Percentiles rank a stretch among this genome's conserved stretches.
Evolutionary conservation across 1,284 basidiomycete genomes (phyloP).

Genomic region (Ustilago tritici): DNA sequence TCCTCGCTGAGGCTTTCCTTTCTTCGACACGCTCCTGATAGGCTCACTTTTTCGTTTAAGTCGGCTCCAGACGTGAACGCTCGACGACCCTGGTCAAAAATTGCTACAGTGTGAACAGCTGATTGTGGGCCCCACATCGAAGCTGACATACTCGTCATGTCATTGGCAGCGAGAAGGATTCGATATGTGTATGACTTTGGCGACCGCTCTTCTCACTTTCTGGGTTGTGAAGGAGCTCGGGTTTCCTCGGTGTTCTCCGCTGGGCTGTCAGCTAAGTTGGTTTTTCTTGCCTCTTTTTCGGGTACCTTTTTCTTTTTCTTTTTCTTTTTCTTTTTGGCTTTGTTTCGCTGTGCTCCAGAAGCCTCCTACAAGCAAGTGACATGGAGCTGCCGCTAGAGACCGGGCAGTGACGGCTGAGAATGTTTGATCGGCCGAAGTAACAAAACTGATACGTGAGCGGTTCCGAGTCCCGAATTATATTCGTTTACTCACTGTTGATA

Average conservation of each 20-base stretch:
- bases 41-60: not conserved
- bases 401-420: too few relatives aligned
- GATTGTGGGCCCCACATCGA: conserved; percentile 11
- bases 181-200: not conserved
- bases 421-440: too few relatives aligned
- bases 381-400: too few relatives aligned
- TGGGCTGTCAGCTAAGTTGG: not conserved
- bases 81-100: not conserved
- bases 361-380: too few relatives aligned
- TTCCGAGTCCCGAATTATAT: not conserved
- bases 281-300: not conserved
- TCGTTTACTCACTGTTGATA: not conserved
- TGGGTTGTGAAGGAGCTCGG: not conserved
- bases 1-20: conserved; percentile 2
- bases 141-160: not conserved
- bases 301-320: not conserved
- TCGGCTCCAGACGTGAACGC: too few relatives aligned
- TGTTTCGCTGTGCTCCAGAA: too few relatives aligned
- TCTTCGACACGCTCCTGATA: not conserved
- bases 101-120: not conserved
- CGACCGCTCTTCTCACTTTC: not conserved
- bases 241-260: not conserved
- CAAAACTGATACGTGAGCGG: too few relatives aligned
- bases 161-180: conserved; percentile 1
- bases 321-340: too few relatives aligned